These are phyloP conservation scores for Gracilaria gracilis DNA, from an alignment of 23 red algal species.

Conservation along the genomic window DNA sequence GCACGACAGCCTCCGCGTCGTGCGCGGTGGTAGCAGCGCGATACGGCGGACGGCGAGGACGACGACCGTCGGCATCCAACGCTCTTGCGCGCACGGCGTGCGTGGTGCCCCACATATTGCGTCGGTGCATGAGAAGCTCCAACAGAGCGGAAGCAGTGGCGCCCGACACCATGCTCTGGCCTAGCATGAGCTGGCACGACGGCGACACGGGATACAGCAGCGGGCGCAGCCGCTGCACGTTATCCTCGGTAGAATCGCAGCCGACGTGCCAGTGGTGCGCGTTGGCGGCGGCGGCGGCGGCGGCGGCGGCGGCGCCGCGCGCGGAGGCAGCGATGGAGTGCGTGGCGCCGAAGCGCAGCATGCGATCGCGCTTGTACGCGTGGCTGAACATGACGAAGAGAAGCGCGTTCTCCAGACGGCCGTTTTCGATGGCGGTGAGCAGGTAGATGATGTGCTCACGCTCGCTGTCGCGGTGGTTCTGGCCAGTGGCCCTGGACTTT, in stretches of 20 bases:
- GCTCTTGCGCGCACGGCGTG: background rate
- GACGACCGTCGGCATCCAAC: background rate
- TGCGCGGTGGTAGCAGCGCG: background rate
- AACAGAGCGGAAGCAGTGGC: slow-evolving; percentile 25
- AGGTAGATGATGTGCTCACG: slow-evolving; percentile 47
- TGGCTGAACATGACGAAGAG: slow-evolving; percentile 34
- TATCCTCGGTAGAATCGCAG: slow-evolving; percentile 14
- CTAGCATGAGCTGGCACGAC: background rate
- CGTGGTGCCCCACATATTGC: slow-evolving; percentile 27
- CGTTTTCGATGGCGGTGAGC: slow-evolving; percentile 14
- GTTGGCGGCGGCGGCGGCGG: too few relatives aligned
- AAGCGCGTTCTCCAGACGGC: slow-evolving; percentile 40
- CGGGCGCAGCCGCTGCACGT: too few relatives aligned
- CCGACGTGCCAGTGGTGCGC: slow-evolving; percentile 1
- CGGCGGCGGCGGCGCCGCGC: background rate
- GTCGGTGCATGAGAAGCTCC: slow-evolving; percentile 41
- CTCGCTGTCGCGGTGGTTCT: slow-evolving; percentile 65
- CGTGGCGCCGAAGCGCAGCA: background rate
- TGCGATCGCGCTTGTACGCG: slow-evolving; percentile 5
- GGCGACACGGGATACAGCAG: slow-evolving; percentile 16
- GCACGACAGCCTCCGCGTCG: slow-evolving; percentile 10
- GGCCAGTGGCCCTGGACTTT: slow-evolving; percentile 66
- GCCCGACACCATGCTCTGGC: slow-evolving; percentile 39
- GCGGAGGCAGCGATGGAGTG: background rate
- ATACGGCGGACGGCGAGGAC: slow-evolving; percentile 6